Base-by-base conservation (phyloP, 768 basidiomycete species). In the Nidularia pulvinata region DNA sequence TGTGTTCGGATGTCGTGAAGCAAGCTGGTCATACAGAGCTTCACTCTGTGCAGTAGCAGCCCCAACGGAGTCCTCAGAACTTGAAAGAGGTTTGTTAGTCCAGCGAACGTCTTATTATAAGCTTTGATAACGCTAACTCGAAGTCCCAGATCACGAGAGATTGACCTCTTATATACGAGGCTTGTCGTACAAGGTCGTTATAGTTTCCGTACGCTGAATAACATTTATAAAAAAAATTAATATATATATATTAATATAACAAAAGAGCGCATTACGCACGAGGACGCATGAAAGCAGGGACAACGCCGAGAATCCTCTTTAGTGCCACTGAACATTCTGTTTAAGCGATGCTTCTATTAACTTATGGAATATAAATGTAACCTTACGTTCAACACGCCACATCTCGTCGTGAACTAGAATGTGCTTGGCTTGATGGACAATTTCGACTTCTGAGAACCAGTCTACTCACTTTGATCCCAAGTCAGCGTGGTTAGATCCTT, bases 261-360 rank as follows among this genome's bases (percentile, higher is more conserved):
- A 42, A 42, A 13, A 42, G 39, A 42, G 13, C 3, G 16, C 39
- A 5, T 2, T 10, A 57, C 68, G 49, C 59, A 75, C 75, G 79
- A 46, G 79, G 78, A 33, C 79, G 72, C 75, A 78, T 75, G 54
- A 80, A 75, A 25, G 77, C 78, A 6, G 78, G 79, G 1, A 59
- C 58, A 53, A 72, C 73, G 34, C 79, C 77, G 16, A 69, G 53
- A 42, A 80, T 78, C 54, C 69, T 72, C 39, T 68, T 60, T 6
- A 78, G 57, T 25, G 77, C 77, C 67, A 69, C 75, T 77, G 48
- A 46, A 33, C 22, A 39, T 32, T 52, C 37, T 7, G 11, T 55
- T 1, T 36, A 30, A 22, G 10, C 46, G 25, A 46, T 14, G 45
- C 25, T 30, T n/a, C 14, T 10, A 46, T 46, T 30, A 10, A n/a